phyloP scores from a whole-genome alignment of 257 asterid species.

The Nicotiana undulata region DNA sequence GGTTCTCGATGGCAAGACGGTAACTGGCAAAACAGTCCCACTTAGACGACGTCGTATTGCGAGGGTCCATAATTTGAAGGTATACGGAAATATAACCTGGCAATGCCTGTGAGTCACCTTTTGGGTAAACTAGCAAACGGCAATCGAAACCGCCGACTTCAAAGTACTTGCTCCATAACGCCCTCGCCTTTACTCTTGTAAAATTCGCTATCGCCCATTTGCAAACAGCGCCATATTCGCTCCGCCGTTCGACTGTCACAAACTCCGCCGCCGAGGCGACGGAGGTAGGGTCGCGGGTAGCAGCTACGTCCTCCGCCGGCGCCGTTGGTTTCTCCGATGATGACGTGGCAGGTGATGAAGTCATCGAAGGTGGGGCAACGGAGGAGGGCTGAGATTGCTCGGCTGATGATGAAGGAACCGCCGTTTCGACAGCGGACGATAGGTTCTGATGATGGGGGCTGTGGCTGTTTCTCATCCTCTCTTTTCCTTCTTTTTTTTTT shows the following conservation, averaged over 20 bases:
- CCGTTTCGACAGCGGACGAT: not conserved
- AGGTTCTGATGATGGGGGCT: not conserved
- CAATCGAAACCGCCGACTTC: conserved; percentile 95
- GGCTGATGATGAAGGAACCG: conserved; percentile 8
- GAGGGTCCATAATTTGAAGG: conserved; percentile 88
- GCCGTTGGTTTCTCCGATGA: conserved; percentile 44
- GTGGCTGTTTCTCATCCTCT: not conserved
- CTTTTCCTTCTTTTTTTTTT: too few relatives aligned
- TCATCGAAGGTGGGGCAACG: conserved; percentile 19
- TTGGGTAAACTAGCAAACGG: conserved; percentile 75
- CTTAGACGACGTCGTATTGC: conserved; percentile 48
- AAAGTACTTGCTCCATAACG: conserved; percentile 87
- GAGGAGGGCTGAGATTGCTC: conserved; percentile 1
- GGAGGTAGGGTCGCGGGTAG: conserved; percentile 34
- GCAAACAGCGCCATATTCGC: conserved; percentile 70
- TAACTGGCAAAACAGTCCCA: conserved; percentile 99
- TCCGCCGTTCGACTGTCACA: conserved; percentile 66
- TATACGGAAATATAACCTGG: conserved; percentile 80
- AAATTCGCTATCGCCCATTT: conserved; percentile 80
- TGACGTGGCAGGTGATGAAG: conserved; percentile 25
- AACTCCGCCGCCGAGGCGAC: conserved; percentile 33
- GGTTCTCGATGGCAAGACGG: conserved; percentile 71
- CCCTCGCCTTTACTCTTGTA: conserved; percentile 67
- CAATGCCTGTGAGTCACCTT: conserved; percentile 93
- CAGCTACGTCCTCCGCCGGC: conserved; percentile 66